Percentiles rank a stretch among this genome's conserved stretches.
phyloP scores from a whole-genome alignment of 306 rosid species.

The Glycine latifolia region DNA sequence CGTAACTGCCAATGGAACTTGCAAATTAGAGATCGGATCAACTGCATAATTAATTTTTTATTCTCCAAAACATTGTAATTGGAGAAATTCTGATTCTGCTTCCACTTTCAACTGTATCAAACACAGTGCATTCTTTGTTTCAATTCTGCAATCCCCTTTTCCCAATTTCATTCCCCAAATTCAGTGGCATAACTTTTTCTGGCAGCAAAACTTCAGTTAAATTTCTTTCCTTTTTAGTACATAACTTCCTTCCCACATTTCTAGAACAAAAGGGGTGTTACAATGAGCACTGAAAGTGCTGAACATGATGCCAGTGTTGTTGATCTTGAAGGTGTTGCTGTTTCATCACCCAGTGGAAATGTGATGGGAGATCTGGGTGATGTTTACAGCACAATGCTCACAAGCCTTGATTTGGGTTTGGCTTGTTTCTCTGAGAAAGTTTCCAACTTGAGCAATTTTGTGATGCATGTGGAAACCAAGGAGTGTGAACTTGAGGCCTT shows the following conservation, averaged over 20 bases:
- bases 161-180: not conserved
- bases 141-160: not conserved
- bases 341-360: constrained; percentile 44
- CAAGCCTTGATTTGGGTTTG: constrained; percentile 58
- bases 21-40: constrained; percentile 7
- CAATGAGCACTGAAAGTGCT: constrained; percentile 60
- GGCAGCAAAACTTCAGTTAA: constrained; percentile 8
- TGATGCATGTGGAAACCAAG: constrained; percentile 67
- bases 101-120: constrained; percentile 5
- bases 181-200: not conserved
- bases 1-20: not conserved
- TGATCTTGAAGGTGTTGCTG: constrained; percentile 46
- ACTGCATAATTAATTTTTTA: not conserved
- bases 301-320: constrained; percentile 18
- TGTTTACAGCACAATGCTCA: constrained; percentile 45
- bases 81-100: constrained; percentile 1
- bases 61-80: not conserved
- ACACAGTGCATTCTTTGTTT: not conserved
- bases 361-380: constrained; percentile 51
- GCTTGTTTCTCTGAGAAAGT: constrained; percentile 72
- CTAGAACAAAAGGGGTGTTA: constrained; percentile 21
- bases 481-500: constrained; percentile 62
- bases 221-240: constrained; percentile 1
- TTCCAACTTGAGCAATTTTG: constrained; percentile 60
- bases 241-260: constrained; percentile 45